A percentile compares a stretch with the other conserved stretches of the same genome.
These are phyloP conservation scores for Nicotiana otophora DNA, from an alignment of 257 asterid species.

Conservation along the genomic window DNA sequence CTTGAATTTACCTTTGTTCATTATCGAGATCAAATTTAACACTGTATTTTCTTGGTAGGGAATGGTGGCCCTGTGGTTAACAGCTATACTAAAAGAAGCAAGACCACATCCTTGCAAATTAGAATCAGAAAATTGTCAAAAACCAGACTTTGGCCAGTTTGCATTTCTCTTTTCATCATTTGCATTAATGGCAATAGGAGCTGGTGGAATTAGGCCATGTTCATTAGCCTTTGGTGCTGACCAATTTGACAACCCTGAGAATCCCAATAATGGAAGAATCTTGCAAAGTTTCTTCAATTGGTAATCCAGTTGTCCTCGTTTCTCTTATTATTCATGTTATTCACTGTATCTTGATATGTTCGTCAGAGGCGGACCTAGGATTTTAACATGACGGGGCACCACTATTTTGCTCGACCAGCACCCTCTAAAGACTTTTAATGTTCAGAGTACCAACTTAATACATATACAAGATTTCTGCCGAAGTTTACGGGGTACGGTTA, in stretches of 20 bases:
- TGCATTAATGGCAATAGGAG: slow-evolving; percentile 54
- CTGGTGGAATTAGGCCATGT: slow-evolving; percentile 75
- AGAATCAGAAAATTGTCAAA: slow-evolving; percentile 27
- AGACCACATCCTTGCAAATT: slow-evolving; percentile 39
- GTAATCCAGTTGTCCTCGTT: neutral
- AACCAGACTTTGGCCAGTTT: slow-evolving; percentile 37
- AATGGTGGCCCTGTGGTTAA: slow-evolving; percentile 40
- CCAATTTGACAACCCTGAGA: slow-evolving; percentile 49
- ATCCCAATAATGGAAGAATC: slow-evolving; percentile 46
- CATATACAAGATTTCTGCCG: no score
- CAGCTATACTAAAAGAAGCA: slow-evolving; percentile 41
- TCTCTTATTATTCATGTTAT: no score
- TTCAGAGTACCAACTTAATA: no score
- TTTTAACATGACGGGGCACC: no score
- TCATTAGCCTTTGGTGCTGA: slow-evolving; percentile 82
- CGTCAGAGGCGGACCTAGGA: no score
- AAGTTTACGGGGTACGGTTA: no score
- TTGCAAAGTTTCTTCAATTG: slow-evolving; percentile 60
- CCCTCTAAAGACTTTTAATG: no score
- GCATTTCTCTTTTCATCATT: slow-evolving; percentile 46
- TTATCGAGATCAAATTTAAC: neutral
- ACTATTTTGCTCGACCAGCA: no score
- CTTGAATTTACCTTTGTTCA: neutral
- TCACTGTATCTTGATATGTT: no score
- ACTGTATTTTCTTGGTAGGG: slow-evolving; percentile 34